A percentile compares a stretch with the other conserved stretches of the same genome.
phyloP scores from a whole-genome alignment of 352 stramenopile genomes.

The Pythium inflatum region DNA sequence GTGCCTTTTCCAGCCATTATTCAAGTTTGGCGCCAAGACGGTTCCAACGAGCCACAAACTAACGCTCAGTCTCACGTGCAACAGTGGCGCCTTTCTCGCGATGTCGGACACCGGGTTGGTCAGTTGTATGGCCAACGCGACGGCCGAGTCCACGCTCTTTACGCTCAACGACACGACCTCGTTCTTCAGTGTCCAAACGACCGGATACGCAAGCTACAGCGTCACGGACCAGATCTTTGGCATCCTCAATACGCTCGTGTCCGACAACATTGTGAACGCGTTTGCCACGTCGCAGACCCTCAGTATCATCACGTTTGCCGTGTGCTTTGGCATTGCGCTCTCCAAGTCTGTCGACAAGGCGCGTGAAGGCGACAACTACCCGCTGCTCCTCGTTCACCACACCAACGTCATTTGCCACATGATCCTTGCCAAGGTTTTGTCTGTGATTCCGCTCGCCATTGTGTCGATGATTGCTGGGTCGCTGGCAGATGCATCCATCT shows the following conservation, averaged over 20 bases:
- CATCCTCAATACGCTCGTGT: conserved; percentile 65
- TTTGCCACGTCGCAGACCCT: conserved; percentile 60
- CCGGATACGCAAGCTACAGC: conserved; percentile 47
- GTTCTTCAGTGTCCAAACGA: conserved; percentile 45
- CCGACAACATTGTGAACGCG: conserved; percentile 66
- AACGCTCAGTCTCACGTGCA: conserved; percentile 48
- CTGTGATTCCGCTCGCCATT: conserved; percentile 70
- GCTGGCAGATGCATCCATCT: conserved; percentile 55
- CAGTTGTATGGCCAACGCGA: conserved; percentile 47
- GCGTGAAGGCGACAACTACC: conserved; percentile 57
- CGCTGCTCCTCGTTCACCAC: conserved; percentile 66
- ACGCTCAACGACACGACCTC: conserved; percentile 56
- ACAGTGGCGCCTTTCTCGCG: conserved; percentile 49
- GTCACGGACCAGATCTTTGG: conserved; percentile 72
- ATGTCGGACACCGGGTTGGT: conserved; percentile 42
- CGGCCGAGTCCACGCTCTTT: conserved; percentile 42
- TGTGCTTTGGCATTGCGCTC: conserved; percentile 67
- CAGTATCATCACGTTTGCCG: conserved; percentile 75
- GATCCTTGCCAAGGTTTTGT: conserved; percentile 71
- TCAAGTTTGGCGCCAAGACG: conserved; percentile 8
- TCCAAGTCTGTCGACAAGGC: conserved; percentile 62
- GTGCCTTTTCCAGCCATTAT: conserved; percentile 42
- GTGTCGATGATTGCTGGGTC: conserved; percentile 73
- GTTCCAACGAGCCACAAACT: neutral
- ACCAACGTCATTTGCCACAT: conserved; percentile 68